Percentiles rank a stretch among this genome's conserved stretches.
These are phyloP conservation scores for Rhizopogon salebrosus DNA, from an alignment of 768 basidiomycete species.

Conservation along the genomic window DNA sequence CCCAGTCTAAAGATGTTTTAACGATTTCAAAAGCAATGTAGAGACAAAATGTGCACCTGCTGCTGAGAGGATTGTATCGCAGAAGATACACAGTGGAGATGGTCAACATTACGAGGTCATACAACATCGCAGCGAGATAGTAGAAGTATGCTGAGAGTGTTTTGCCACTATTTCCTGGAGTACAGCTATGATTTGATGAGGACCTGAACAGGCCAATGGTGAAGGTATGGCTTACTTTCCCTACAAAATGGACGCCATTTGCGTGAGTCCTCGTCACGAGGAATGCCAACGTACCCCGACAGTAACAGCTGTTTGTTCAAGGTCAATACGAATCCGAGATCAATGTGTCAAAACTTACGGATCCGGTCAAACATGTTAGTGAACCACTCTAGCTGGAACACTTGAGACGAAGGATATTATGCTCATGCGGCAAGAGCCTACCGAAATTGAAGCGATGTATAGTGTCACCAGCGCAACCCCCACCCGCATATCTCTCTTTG, in stretches of 20 bases:
- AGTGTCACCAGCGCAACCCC: constrained; percentile 34
- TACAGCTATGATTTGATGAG: constrained; percentile 40
- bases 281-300: constrained; percentile 14
- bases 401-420: not conserved
- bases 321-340: constrained; percentile 6
- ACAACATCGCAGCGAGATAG: constrained; percentile 53
- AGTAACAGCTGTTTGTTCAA: constrained; percentile 11
- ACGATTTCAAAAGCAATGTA: not conserved
- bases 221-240: constrained; percentile 26
- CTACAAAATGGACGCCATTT: constrained; percentile 16
- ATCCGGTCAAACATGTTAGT: constrained; percentile 45
- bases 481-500: constrained; percentile 38
- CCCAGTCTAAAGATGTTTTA: constrained; percentile 18
- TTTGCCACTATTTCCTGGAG: constrained; percentile 25
- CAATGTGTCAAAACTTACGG: constrained; percentile 34
- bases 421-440: constrained; percentile 24
- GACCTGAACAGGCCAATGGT: not conserved
- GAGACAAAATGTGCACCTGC: constrained; percentile 15
- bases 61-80: constrained; percentile 32
- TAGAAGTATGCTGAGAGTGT: constrained; percentile 48
- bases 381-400: constrained; percentile 49
- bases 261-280: not conserved
- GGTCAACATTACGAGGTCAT: constrained; percentile 46
- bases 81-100: constrained; percentile 50
- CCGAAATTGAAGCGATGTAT: constrained; percentile 38